A percentile compares a stretch with the other conserved stretches of the same genome.
Evolutionary conservation across 2,329 filamentous ascomycete genomes (phyloP).

Genomic region (Penicillium sp.): DNA sequence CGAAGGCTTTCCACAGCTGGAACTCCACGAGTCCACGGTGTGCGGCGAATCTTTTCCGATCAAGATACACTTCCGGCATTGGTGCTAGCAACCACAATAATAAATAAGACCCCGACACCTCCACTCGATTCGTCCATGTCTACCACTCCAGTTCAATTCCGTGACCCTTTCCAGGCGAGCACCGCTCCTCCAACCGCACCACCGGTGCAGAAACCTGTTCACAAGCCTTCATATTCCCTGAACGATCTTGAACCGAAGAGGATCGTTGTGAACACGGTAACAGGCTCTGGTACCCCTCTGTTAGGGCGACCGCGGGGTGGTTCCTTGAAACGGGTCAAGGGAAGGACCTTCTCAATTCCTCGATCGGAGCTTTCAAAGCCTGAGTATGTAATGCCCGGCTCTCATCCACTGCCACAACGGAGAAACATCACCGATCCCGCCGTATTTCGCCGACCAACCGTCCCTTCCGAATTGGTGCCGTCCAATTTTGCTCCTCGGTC

Average conservation of each 20-base stretch:
- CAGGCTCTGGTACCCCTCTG: slow-evolving; percentile 20
- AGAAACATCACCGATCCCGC: slow-evolving; percentile 44
- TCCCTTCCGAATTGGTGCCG: slow-evolving; percentile 29
- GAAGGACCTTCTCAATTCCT: slow-evolving; percentile 32
- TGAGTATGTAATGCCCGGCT: slow-evolving; percentile 27
- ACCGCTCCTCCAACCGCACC: slow-evolving; percentile 5
- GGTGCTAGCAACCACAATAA: slow-evolving; percentile 45
- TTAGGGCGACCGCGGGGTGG: slow-evolving; percentile 34
- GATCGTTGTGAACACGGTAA: slow-evolving; percentile 21
- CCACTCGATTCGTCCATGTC: slow-evolving; percentile 21
- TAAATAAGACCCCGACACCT: slow-evolving; percentile 22
- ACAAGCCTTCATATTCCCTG: slow-evolving; percentile 17
- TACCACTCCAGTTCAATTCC: slow-evolving; percentile 28
- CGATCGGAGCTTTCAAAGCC: slow-evolving; percentile 23
- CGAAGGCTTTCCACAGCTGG: slow-evolving; percentile 43
- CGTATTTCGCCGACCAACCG: slow-evolving; percentile 36
- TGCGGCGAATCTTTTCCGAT: slow-evolving; percentile 47
- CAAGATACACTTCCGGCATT: slow-evolving; percentile 48
- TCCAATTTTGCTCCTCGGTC: slow-evolving; percentile 20
- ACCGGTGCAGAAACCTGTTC: slow-evolving; percentile 11
- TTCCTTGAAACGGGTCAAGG: slow-evolving; percentile 29
- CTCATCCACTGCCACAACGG: slow-evolving; percentile 28
- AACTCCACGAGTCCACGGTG: slow-evolving; percentile 33
- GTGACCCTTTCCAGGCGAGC: slow-evolving; percentile 30
- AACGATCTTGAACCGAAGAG: slow-evolving; percentile 27